A percentile compares a stretch with the other conserved stretches of the same genome.
These are phyloP conservation scores for Ensete ventricosum DNA, from an alignment of 176 grass and related monocot genomes.

Conservation along the genomic window DNA sequence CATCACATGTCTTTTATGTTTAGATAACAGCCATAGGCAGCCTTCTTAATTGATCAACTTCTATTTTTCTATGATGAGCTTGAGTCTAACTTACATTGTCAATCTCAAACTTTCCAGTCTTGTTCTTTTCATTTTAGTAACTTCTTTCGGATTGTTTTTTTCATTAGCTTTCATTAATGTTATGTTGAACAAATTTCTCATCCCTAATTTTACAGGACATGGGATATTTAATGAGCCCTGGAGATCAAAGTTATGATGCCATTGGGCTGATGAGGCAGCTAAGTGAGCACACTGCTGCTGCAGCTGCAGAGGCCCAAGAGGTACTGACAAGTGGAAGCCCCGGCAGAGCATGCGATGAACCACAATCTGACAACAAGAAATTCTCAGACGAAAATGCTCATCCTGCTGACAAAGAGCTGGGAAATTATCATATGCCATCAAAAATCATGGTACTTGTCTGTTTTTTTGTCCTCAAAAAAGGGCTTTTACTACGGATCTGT, in stretches of 20 bases:
- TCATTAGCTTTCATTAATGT: constrained; percentile 13
- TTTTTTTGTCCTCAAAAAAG: background rate
- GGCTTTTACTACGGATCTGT: background rate
- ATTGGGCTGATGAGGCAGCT: constrained; percentile 60
- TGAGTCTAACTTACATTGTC: background rate
- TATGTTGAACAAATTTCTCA: constrained; percentile 19
- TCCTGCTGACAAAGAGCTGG: constrained; percentile 26
- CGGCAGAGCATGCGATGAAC: constrained; percentile 8
- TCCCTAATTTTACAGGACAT: constrained; percentile 39
- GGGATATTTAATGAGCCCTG: constrained; percentile 61
- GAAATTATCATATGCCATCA: constrained; percentile 25
- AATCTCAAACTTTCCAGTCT: no score
- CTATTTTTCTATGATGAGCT: background rate
- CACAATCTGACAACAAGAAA: constrained; percentile 30
- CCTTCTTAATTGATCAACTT: background rate
- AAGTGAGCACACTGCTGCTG: constrained; percentile 51
- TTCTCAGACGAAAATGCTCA: constrained; percentile 29
- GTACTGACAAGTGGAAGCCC: constrained; percentile 41
- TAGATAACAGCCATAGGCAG: background rate
- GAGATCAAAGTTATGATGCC: constrained; percentile 53
- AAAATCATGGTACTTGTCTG: constrained; percentile 32
- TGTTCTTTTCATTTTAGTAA: background rate
- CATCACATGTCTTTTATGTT: background rate
- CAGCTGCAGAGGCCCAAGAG: constrained; percentile 57
- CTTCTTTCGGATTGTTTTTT: background rate